phyloP scores from a whole-genome alignment of 2,329 filamentous ascomycete species.

The Botrytis elliptica region DNA sequence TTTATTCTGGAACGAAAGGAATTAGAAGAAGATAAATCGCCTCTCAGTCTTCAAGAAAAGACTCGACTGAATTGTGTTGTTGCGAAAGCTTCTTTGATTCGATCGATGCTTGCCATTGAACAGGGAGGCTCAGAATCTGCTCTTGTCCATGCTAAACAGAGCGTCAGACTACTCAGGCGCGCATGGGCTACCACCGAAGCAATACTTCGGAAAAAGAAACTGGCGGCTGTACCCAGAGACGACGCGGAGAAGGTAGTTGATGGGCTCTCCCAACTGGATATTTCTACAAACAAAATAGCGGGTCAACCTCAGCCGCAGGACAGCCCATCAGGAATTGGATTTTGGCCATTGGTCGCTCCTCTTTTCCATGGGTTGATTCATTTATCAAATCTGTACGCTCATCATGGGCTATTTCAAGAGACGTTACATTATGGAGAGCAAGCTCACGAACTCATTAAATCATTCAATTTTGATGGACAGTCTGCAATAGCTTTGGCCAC shows the following conservation, averaged over 20 bases:
- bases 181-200: slow-evolving; percentile 43
- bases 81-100: slow-evolving; percentile 41
- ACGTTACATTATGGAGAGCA: slow-evolving; percentile 86
- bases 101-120: slow-evolving; percentile 40
- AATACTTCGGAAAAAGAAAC: slow-evolving; percentile 23
- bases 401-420: slow-evolving; percentile 84
- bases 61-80: slow-evolving; percentile 34
- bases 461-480: slow-evolving; percentile 41
- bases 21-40: slow-evolving; percentile 21
- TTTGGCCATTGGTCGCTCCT: slow-evolving; percentile 76
- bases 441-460: slow-evolving; percentile 68
- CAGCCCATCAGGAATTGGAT: slow-evolving; percentile 59
- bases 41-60: slow-evolving; percentile 29
- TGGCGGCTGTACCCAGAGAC: not conserved
- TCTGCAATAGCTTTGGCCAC: slow-evolving; percentile 54
- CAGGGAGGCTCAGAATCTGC: slow-evolving; percentile 57
- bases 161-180: slow-evolving; percentile 49
- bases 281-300: slow-evolving; percentile 43
- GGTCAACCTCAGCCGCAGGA: slow-evolving; percentile 37
- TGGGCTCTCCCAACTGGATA: slow-evolving; percentile 39
- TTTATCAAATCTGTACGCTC: slow-evolving; percentile 74
- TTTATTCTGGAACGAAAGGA: slow-evolving; percentile 33
- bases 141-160: slow-evolving; percentile 55
- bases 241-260: slow-evolving; percentile 36
- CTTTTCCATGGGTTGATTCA: slow-evolving; percentile 71